Evolutionary conservation across 148 eudicot species (phyloP).

Genomic region (Persicaria maculosa): DNA sequence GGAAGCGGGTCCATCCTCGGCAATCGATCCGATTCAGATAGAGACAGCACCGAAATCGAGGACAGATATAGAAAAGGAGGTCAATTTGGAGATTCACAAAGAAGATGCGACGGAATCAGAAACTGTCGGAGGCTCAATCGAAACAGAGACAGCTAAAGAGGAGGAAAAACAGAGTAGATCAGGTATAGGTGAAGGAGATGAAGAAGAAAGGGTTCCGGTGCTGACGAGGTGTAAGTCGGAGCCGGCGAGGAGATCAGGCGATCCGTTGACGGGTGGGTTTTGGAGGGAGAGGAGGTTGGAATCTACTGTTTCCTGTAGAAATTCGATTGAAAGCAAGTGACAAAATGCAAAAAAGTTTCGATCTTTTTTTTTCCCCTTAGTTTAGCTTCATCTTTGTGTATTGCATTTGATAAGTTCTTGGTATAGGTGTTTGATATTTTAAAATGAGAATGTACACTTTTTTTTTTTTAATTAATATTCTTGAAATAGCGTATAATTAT

Average conservation of each 20-base stretch:
- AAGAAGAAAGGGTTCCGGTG: neutral
- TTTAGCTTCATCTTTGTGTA: neutral
- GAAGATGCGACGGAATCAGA: neutral
- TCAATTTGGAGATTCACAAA: constrained; percentile 6
- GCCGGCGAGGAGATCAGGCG: constrained; percentile 50
- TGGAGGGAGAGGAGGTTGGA: constrained; percentile 25
- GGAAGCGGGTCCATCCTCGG: constrained; percentile 9
- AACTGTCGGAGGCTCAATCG: constrained; percentile 6
- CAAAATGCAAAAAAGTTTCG: neutral
- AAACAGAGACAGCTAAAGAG: neutral
- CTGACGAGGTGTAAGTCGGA: constrained; percentile 71
- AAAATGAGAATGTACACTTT: neutral
- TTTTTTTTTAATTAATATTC: neutral
- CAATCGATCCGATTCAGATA: constrained; percentile 12
- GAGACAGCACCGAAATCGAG: constrained; percentile 20
- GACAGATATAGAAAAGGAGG: constrained; percentile 11
- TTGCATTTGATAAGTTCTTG: neutral
- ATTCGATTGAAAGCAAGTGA: constrained; percentile 2
- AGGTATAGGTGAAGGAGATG: neutral
- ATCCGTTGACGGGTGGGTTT: constrained; percentile 17
- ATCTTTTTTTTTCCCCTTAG: neutral
- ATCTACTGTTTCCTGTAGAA: constrained; percentile 5
- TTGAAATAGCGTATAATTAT: too few relatives aligned
- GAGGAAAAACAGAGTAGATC: neutral
- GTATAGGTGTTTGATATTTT: neutral